Conservation (phyloP, 164 flowering plant genomes). For the Saururus chinensis region DNA sequence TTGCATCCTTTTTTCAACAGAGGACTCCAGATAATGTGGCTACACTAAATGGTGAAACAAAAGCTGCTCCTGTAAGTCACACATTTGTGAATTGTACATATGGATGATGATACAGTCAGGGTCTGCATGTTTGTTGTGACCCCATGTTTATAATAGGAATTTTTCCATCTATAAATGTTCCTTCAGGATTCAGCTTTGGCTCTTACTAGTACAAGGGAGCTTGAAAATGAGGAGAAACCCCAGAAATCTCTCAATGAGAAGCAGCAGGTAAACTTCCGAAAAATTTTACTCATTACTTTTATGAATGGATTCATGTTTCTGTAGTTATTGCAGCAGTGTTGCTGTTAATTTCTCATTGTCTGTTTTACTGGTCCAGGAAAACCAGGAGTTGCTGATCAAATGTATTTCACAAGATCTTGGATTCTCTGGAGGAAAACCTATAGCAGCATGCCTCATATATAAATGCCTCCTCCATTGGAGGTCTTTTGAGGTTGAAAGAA, state of each 20-base stretch:
- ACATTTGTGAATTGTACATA: not conserved
- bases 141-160: not conserved
- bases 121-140: too few species aligned
- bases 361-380: slow-evolving; percentile 46
- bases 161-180: not conserved
- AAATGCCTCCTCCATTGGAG: slow-evolving; percentile 98
- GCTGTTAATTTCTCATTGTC: not conserved
- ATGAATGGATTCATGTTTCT: not conserved
- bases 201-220: slow-evolving; percentile 40
- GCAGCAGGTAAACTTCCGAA: slow-evolving; percentile 46
- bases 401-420: slow-evolving; percentile 87
- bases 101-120: not conserved
- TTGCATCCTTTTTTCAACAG: slow-evolving; percentile 30
- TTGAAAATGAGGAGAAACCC: slow-evolving; percentile 76
- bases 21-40: slow-evolving; percentile 78
- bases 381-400: slow-evolving; percentile 82
- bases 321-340: not conserved
- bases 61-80: slow-evolving; percentile 33
- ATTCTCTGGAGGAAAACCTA: slow-evolving; percentile 74
- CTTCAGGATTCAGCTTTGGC: slow-evolving; percentile 48
- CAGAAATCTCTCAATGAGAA: slow-evolving; percentile 87
- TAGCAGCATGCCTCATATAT: slow-evolving; percentile 90
- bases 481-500: slow-evolving; percentile 97
- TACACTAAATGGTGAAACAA: slow-evolving; percentile 61
- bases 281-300: not conserved